Conservation (phyloP, 176 grass and related monocot genomes). For the Avena sativa region DNA sequence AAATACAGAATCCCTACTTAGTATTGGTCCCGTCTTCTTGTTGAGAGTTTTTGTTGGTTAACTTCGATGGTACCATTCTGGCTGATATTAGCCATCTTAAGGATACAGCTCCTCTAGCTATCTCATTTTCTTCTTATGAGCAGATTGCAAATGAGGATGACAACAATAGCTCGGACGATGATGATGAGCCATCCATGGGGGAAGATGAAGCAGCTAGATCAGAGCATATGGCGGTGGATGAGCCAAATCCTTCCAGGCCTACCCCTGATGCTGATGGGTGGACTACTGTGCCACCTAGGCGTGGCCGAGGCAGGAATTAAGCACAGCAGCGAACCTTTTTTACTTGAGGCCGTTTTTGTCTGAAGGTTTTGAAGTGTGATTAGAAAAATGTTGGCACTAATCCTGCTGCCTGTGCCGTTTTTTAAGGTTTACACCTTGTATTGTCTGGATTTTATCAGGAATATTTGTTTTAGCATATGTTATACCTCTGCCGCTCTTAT, state of each 20-base stretch:
- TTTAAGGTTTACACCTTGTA: background rate
- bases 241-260: conserved; percentile 44
- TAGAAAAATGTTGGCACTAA: background rate
- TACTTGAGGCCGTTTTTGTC: background rate
- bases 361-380: background rate
- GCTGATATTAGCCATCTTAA: no score
- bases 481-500: no score
- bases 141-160: conserved; percentile 47
- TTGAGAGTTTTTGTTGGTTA: no score
- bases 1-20: no score
- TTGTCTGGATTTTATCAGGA: background rate
- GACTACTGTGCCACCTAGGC: conserved; percentile 69
- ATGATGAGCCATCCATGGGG: conserved; percentile 33
- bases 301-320: conserved; percentile 50
- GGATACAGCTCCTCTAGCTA: background rate
- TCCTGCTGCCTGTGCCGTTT: background rate
- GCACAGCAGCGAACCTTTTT: conserved; percentile 15
- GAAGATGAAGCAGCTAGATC: conserved; percentile 48
- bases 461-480: background rate
- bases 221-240: conserved; percentile 53
- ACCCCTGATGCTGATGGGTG: conserved; percentile 76
- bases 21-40: no score
- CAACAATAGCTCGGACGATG: conserved; percentile 56
- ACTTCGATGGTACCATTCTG: no score
- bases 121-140: conserved; percentile 26